A percentile compares a stretch with the other conserved stretches of the same genome.
Evolutionary conservation across 2,329 filamentous ascomycete species (phyloP).

Genomic region (Trichoderma atroviride): DNA sequence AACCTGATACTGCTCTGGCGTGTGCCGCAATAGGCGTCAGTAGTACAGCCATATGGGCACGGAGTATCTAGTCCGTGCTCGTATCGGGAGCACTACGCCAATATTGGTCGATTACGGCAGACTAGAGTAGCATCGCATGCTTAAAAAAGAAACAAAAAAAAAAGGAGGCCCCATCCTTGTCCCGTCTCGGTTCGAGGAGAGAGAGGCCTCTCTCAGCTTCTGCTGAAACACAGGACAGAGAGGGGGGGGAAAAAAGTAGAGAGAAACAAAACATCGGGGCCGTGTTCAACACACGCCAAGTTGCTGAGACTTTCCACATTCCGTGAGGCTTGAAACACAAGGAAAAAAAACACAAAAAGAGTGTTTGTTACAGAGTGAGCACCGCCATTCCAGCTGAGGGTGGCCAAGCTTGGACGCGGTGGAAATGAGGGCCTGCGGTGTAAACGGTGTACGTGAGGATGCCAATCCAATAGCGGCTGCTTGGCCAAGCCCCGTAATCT

Average conservation of each 20-base stretch:
- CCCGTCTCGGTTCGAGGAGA: slow-evolving; percentile 7
- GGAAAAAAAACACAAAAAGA: too few species aligned
- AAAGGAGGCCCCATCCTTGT: slow-evolving; percentile 22
- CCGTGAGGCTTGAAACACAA: background rate
- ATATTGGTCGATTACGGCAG: slow-evolving; percentile 18
- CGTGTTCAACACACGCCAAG: background rate
- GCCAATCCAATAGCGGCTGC: slow-evolving; percentile 17
- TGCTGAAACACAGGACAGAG: slow-evolving; percentile 7
- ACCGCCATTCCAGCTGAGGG: background rate
- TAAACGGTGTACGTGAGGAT: slow-evolving; percentile 5
- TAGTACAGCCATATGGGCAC: background rate
- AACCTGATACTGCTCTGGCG: background rate
- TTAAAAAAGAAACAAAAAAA: slow-evolving; percentile 13
- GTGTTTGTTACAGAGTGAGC: slow-evolving; percentile 4
- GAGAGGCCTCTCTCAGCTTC: background rate
- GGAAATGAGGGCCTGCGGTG: slow-evolving; percentile 22
- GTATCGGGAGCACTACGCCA: slow-evolving; percentile 8
- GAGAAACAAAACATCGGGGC: background rate
- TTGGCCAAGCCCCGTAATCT: slow-evolving; percentile 20
- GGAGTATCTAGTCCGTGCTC: slow-evolving; percentile 3
- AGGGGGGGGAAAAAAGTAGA: background rate
- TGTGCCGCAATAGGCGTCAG: background rate
- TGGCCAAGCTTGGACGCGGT: background rate
- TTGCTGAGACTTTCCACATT: background rate
- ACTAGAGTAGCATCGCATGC: slow-evolving; percentile 22